Base-by-base conservation (phyloP, 768 basidiomycete species). In the Rhizopogon rudus region DNA sequence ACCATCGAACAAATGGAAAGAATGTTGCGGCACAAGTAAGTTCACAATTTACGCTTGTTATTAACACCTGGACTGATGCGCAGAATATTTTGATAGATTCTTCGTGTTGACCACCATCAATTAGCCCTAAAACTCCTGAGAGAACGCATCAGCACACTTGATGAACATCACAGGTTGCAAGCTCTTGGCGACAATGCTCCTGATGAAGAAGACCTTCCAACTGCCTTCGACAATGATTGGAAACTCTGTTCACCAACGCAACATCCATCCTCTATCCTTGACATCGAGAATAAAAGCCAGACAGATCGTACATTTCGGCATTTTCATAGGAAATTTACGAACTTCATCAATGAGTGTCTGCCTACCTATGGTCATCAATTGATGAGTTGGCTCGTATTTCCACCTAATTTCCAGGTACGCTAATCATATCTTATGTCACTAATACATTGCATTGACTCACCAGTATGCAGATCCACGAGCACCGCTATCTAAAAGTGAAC, bases 1-100 rank as follows among this genome's bases (percentile, higher is more conserved):
- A 58, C 8, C 37, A 7, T 7, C 59, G 58, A 8, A 70, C 73
- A 2, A 76, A 76, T 51, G 66, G 68, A 56, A 72, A 69, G 49
- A 52, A 74, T 48, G 56, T 72, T 22, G 68, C 60, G 0, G 44
- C 39, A 0, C 73, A 74, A 64, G 73, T 73, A 40, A 22, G 55
- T 29, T 9, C 20, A 8, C 20, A 16, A n/a, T 33, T 37, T 17
- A 35, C 33, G 10, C 17, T 31, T 2, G 1, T 16, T 5, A 42
- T 6, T 53, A 3, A 16, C n/a, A 28, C 33, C 43, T 42, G 3
- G 10, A 13, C 37, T 17, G 22, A 46, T 45, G 12, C 41, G 25
- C 25, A 31, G 13, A 33, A 17, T 3, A 28, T 44, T n/a, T 33
- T 29, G 5, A 8, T 39, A 59, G 58, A 55, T 61, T 10, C 54